Evolutionary conservation across 2,329 filamentous ascomycete species (phyloP).

Genomic region (Aureobasidium sp.): DNA sequence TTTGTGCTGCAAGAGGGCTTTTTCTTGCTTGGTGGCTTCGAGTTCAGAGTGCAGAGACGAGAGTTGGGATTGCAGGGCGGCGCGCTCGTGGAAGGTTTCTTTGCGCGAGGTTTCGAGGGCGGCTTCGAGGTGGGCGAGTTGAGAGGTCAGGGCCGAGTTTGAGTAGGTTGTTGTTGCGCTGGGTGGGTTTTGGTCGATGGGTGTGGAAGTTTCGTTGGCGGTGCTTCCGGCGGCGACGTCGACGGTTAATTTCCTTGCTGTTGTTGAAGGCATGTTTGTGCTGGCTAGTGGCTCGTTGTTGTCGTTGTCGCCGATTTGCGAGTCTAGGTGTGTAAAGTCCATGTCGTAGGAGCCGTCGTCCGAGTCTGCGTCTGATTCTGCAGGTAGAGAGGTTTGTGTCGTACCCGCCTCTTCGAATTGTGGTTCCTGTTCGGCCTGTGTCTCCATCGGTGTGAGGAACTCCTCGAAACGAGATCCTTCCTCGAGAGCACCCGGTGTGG

Average conservation of each 20-base stretch:
- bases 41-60: background rate
- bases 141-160: background rate
- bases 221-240: background rate
- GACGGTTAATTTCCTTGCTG: background rate
- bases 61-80: background rate
- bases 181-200: background rate
- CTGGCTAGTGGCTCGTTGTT: too few species aligned
- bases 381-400: background rate
- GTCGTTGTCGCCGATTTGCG: background rate
- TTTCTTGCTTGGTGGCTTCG: background rate
- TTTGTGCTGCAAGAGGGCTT: background rate
- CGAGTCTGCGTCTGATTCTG: background rate
- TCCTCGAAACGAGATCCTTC: background rate
- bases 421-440: background rate
- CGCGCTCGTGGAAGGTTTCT: background rate
- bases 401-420: background rate
- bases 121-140: conserved; percentile 6
- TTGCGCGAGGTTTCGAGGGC: background rate
- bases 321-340: background rate
- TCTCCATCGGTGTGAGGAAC: background rate
- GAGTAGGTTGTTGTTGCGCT: conserved; percentile 3
- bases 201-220: background rate
- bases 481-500: background rate
- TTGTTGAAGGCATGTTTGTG: too few species aligned
- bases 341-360: background rate